phyloP scores from a whole-genome alignment of 345 rosid species.

The Gossypium arboreum region DNA sequence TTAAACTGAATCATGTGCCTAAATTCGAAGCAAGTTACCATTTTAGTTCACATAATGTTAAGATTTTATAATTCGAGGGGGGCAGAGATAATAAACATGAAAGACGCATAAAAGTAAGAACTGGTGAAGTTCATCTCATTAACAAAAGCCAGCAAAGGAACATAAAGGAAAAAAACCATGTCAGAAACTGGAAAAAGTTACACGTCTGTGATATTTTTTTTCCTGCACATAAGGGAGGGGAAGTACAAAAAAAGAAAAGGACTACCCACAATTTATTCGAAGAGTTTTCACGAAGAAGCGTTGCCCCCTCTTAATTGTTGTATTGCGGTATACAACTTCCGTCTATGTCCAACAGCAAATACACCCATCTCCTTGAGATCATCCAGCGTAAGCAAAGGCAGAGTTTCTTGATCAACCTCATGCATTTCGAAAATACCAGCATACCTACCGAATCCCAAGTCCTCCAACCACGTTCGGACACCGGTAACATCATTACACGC shows the following conservation, averaged over 20 bases:
- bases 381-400: conserved; percentile 51
- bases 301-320: conserved; percentile 30
- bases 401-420: conserved; percentile 49
- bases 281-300: conserved; percentile 20
- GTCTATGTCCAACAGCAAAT: conserved; percentile 49
- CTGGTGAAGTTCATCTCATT: conserved; percentile 5
- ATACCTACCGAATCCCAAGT: conserved; percentile 45
- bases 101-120: conserved; percentile 1
- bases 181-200: conserved; percentile 23
- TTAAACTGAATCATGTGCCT: neutral
- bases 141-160: conserved; percentile 11
- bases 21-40: neutral
- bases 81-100: neutral
- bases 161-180: conserved; percentile 15
- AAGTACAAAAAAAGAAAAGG: conserved; percentile 3
- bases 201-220: conserved; percentile 15
- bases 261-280: conserved; percentile 5
- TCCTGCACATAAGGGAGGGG: conserved; percentile 21
- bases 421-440: conserved; percentile 45
- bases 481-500: conserved; percentile 13
- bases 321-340: conserved; percentile 53
- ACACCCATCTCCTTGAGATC: conserved; percentile 67
- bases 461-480: conserved; percentile 50
- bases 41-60: neutral
- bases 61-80: neutral